These are phyloP conservation scores for Melampsora larici-populina DNA, from an alignment of 1,284 basidiomycete species.

Conservation along the genomic window DNA sequence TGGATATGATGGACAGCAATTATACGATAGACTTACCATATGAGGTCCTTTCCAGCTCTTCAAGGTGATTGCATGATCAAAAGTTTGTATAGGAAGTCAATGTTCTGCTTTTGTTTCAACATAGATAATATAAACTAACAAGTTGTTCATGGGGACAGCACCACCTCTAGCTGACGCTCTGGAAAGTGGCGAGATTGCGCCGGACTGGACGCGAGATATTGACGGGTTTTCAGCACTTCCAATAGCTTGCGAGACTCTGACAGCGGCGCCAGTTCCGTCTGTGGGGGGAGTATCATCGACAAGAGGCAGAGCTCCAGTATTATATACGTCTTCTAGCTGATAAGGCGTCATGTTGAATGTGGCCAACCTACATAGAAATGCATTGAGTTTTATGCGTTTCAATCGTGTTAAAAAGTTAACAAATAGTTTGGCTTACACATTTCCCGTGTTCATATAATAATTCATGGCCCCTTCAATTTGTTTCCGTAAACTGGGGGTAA, in stretches of 20 bases:
- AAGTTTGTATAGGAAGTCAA: background rate
- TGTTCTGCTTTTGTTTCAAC: too few relatives aligned
- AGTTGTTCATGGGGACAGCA: conserved; percentile 26
- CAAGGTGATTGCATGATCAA: background rate
- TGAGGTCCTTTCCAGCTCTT: conserved; percentile 19
- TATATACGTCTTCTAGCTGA: conserved; percentile 30
- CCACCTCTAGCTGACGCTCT: background rate
- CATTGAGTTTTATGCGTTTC: background rate
- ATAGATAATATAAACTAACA: conserved; percentile 10
- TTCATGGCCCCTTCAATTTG: conserved; percentile 40
- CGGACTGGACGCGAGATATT: conserved; percentile 8
- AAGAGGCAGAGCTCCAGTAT: conserved; percentile 25
- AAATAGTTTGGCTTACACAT: conserved; percentile 14
- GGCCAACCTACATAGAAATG: conserved; percentile 12
- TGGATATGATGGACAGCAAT: too few relatives aligned
- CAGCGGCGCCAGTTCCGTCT: background rate
- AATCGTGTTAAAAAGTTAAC: too few relatives aligned
- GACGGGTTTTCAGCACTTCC: conserved; percentile 6
- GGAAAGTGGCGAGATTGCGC: background rate
- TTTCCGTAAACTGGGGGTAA: conserved; percentile 15
- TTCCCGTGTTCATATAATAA: conserved; percentile 40
- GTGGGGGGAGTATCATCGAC: background rate
- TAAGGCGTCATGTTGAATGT: conserved; percentile 36
- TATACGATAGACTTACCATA: too few relatives aligned
- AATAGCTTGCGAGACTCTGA: background rate